phyloP scores from a whole-genome alignment of 805 yeast genomes.

The Spencermartinsiella europaea region DNA sequence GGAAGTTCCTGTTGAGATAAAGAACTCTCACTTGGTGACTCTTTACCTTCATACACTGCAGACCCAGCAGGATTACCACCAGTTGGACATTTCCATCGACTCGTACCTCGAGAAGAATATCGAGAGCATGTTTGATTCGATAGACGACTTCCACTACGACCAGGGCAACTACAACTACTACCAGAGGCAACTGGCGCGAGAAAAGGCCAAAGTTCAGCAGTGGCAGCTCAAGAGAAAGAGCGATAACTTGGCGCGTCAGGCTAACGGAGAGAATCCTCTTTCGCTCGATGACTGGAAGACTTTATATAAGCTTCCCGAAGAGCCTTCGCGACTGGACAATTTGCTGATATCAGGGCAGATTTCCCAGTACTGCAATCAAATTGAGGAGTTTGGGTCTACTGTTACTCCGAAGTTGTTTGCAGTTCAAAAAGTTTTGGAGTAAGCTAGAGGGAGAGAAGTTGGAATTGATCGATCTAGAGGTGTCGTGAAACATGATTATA shows the following conservation, averaged over 20 bases:
- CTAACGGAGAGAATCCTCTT: constrained; percentile 47
- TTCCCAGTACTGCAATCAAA: constrained; percentile 62
- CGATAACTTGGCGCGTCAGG: constrained; percentile 58
- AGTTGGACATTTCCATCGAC: constrained; percentile 40
- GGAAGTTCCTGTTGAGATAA: constrained; percentile 61
- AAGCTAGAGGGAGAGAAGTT: too few species aligned
- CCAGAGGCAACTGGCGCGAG: constrained; percentile 71
- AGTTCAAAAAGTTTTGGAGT: constrained; percentile 18
- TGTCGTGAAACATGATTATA: background rate
- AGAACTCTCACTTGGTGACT: constrained; percentile 63
- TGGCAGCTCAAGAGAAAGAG: constrained; percentile 68
- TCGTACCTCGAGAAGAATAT: constrained; percentile 41
- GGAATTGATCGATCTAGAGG: too few species aligned
- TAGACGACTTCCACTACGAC: constrained; percentile 72
- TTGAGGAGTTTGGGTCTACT: constrained; percentile 64
- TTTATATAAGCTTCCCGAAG: constrained; percentile 61
- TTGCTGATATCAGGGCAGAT: constrained; percentile 63
- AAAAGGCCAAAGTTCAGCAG: constrained; percentile 60
- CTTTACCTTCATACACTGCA: constrained; percentile 39
- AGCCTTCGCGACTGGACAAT: constrained; percentile 71
- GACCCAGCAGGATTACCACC: constrained; percentile 28
- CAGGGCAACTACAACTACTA: constrained; percentile 76
- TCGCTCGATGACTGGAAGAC: constrained; percentile 59
- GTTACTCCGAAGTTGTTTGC: constrained; percentile 61
- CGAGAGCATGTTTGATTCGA: constrained; percentile 60